Percentiles rank a stretch among this genome's conserved stretches.
These are phyloP conservation scores for Aquilaria yunnanensis DNA, from an alignment of 345 rosid species.

Conservation along the genomic window DNA sequence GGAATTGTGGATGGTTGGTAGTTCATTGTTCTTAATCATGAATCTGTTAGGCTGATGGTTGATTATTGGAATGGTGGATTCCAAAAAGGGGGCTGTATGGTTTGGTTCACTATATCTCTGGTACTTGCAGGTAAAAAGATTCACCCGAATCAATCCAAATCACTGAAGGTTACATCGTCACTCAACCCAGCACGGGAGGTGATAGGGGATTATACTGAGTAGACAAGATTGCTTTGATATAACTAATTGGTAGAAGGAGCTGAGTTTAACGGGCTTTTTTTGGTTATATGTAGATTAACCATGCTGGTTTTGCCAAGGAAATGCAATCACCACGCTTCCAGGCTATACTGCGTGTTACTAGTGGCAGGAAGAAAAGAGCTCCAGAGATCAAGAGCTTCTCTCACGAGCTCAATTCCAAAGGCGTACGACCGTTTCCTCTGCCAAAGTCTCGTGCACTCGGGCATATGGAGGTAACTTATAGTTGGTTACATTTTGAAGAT, in stretches of 20 bases:
- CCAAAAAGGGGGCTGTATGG: background rate
- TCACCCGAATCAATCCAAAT: slow-evolving; percentile 62
- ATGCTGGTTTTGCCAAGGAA: slow-evolving; percentile 66
- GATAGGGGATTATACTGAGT: slow-evolving; percentile 14
- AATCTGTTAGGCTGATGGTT: too few relatives aligned
- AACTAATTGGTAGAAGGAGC: background rate
- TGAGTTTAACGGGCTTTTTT: background rate
- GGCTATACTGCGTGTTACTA: slow-evolving; percentile 76
- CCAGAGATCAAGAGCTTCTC: slow-evolving; percentile 94
- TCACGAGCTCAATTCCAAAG: slow-evolving; percentile 96
- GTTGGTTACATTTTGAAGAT: background rate
- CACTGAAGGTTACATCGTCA: slow-evolving; percentile 37
- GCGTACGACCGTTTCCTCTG: slow-evolving; percentile 85
- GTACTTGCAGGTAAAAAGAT: slow-evolving; percentile 45
- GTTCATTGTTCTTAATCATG: too few relatives aligned
- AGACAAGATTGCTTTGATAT: background rate
- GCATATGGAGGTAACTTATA: slow-evolving; percentile 69
- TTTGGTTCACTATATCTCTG: background rate
- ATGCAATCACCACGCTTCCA: slow-evolving; percentile 83
- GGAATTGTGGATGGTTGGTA: background rate
- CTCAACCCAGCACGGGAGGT: slow-evolving; percentile 66
- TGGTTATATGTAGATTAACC: slow-evolving; percentile 38
- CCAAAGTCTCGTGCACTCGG: slow-evolving; percentile 84
- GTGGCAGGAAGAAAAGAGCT: slow-evolving; percentile 76
- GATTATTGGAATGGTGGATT: too few relatives aligned